These are phyloP conservation scores for Ophiostoma fasciatum DNA, from an alignment of 2,329 filamentous ascomycete species.

Conservation along the genomic window DNA sequence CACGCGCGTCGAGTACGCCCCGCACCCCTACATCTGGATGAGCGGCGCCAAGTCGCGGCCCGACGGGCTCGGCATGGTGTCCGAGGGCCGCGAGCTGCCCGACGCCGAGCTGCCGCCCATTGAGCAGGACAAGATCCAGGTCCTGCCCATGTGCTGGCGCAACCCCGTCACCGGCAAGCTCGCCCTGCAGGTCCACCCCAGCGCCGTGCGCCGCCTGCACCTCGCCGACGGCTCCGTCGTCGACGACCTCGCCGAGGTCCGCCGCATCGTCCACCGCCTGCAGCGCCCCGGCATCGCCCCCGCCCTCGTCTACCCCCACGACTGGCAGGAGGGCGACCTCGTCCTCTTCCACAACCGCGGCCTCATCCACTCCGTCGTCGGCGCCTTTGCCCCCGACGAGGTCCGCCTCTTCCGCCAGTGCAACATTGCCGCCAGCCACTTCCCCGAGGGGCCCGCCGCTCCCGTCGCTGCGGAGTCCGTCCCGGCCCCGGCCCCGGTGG, in stretches of 20 bases:
- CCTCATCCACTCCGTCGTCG: slow-evolving; percentile 60
- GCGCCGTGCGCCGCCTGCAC: slow-evolving; percentile 54
- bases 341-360: slow-evolving; percentile 70
- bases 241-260: slow-evolving; percentile 49
- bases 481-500: background rate
- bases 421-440: slow-evolving; percentile 52
- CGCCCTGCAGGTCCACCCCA: slow-evolving; percentile 61
- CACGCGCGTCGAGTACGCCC: slow-evolving; percentile 58
- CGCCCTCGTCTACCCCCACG: slow-evolving; percentile 52
- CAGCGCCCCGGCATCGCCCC: slow-evolving; percentile 62
- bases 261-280: slow-evolving; percentile 50
- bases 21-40: slow-evolving; percentile 79
- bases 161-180: slow-evolving; percentile 57
- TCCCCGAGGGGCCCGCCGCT: slow-evolving; percentile 7
- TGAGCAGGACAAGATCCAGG: slow-evolving; percentile 51
- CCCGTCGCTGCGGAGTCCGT: background rate
- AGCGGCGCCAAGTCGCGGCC: slow-evolving; percentile 48
- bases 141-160: slow-evolving; percentile 63
- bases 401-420: slow-evolving; percentile 64
- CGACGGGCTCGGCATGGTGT: slow-evolving; percentile 57
- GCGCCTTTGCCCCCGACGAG: slow-evolving; percentile 57
- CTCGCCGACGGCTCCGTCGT: slow-evolving; percentile 50
- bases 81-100: slow-evolving; percentile 37
- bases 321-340: slow-evolving; percentile 64
- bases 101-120: slow-evolving; percentile 46